Percentiles rank a stretch among this genome's conserved stretches.
Conservation (phyloP, 2,329 filamentous ascomycete genomes). For the Rugonectria rugulosa region DNA sequence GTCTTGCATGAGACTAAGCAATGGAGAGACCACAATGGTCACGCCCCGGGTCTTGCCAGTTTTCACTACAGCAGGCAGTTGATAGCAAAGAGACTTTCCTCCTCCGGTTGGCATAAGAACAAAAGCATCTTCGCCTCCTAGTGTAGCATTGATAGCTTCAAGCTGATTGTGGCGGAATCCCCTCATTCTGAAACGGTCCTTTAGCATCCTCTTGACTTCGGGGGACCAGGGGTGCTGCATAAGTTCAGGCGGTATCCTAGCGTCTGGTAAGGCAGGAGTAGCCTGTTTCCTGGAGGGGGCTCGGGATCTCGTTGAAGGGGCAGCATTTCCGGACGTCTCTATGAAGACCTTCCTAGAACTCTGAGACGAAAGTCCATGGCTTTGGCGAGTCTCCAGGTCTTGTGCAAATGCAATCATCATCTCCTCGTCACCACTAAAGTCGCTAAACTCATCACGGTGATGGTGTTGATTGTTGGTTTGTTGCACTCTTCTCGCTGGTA, state of each 20-base stretch:
- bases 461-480: slow-evolving; percentile 30
- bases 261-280: slow-evolving; percentile 32
- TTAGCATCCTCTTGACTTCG: slow-evolving; percentile 82
- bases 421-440: slow-evolving; percentile 59
- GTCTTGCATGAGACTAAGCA: slow-evolving; percentile 96
- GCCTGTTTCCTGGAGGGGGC: slow-evolving; percentile 43
- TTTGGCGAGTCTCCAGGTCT: slow-evolving; percentile 55
- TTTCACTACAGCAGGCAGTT: slow-evolving; percentile 84
- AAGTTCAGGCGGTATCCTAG: slow-evolving; percentile 57
- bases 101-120: slow-evolving; percentile 98
- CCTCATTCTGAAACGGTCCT: slow-evolving; percentile 81
- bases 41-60: slow-evolving; percentile 85
- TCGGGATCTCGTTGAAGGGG: slow-evolving; percentile 43
- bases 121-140: slow-evolving; percentile 88
- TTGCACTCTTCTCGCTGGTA: slow-evolving; percentile 24
- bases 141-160: slow-evolving; percentile 93
- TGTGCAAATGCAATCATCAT: slow-evolving; percentile 62
- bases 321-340: slow-evolving; percentile 58
- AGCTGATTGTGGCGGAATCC: slow-evolving; percentile 92
- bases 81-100: slow-evolving; percentile 96
- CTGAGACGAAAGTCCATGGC: slow-evolving; percentile 31
- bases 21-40: slow-evolving; percentile 92
- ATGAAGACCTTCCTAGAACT: slow-evolving; percentile 50
- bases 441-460: slow-evolving; percentile 49
- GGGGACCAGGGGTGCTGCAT: slow-evolving; percentile 82